phyloP scores from a whole-genome alignment of 2,329 filamentous ascomycete genomes.

The Aspergillus sojae region DNA sequence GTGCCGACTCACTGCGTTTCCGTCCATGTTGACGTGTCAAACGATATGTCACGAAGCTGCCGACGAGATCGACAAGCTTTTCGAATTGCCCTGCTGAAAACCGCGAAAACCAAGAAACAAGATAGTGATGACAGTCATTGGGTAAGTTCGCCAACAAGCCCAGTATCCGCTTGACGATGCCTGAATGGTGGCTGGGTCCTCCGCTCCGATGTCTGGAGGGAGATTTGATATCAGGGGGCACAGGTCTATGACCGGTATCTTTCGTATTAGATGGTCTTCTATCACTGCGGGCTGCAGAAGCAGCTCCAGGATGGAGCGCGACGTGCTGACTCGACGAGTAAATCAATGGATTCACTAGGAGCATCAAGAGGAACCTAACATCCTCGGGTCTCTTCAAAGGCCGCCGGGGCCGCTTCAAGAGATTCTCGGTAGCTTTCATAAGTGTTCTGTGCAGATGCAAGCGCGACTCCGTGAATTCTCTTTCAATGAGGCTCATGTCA shows the following conservation, averaged over 20 bases:
- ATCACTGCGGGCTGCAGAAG: slow-evolving; percentile 25
- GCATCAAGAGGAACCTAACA: slow-evolving; percentile 74
- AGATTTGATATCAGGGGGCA: slow-evolving; percentile 18
- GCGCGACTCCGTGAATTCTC: slow-evolving; percentile 63
- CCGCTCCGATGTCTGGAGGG: slow-evolving; percentile 27
- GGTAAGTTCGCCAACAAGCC: slow-evolving; percentile 78
- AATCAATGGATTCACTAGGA: slow-evolving; percentile 77
- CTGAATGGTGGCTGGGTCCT: slow-evolving; percentile 70
- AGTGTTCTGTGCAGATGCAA: slow-evolving; percentile 69
- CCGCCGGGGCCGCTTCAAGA: slow-evolving; percentile 77
- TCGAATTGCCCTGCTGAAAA: slow-evolving; percentile 70
- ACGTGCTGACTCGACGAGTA: slow-evolving; percentile 47
- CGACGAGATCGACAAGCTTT: slow-evolving; percentile 73
- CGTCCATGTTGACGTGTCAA: slow-evolving; percentile 72
- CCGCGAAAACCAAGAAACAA: slow-evolving; percentile 77
- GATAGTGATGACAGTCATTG: slow-evolving; percentile 72
- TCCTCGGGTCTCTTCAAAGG: slow-evolving; percentile 69
- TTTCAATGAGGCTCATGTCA: slow-evolving; percentile 52
- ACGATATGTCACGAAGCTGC: slow-evolving; percentile 79
- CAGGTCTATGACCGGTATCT: slow-evolving; percentile 20
- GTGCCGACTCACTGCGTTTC: slow-evolving; percentile 61
- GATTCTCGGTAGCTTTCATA: slow-evolving; percentile 75
- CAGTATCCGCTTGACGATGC: slow-evolving; percentile 81
- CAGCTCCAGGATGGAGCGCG: slow-evolving; percentile 16
- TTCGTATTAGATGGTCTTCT: slow-evolving; percentile 34